phyloP scores from a whole-genome alignment of 305 asterid species.

The Rubia peregrina region DNA sequence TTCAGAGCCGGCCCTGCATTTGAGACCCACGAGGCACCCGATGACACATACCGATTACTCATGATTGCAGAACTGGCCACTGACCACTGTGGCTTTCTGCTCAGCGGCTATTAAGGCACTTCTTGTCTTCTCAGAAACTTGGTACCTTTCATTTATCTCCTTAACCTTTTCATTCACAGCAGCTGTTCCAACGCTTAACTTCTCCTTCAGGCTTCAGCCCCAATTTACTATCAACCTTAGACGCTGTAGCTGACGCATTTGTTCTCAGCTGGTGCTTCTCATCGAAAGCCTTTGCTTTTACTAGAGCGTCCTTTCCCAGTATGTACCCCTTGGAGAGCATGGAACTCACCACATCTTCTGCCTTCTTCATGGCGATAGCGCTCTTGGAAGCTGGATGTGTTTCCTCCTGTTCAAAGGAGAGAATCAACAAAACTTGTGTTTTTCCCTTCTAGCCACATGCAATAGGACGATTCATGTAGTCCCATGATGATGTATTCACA shows the following conservation, averaged over 20 bases:
- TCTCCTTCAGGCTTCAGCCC: slow-evolving; percentile 54
- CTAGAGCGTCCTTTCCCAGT: slow-evolving; percentile 51
- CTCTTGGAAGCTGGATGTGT: slow-evolving; percentile 13
- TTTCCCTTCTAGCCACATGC: background rate
- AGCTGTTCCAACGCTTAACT: slow-evolving; percentile 41
- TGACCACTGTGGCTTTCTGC: slow-evolving; percentile 37
- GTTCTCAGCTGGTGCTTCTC: slow-evolving; percentile 41
- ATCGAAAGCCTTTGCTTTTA: slow-evolving; percentile 43
- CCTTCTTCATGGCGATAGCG: slow-evolving; percentile 28
- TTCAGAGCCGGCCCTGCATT: too few relatives aligned
- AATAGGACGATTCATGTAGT: background rate
- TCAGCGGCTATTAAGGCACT: slow-evolving; percentile 46
- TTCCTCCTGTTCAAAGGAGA: slow-evolving; percentile 23
- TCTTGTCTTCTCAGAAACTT: slow-evolving; percentile 47
- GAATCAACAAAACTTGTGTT: background rate
- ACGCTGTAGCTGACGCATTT: slow-evolving; percentile 43
- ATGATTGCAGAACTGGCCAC: slow-evolving; percentile 40
- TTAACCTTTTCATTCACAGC: slow-evolving; percentile 41
- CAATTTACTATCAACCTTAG: slow-evolving; percentile 38
- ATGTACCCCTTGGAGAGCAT: slow-evolving; percentile 55
- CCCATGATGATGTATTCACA: background rate
- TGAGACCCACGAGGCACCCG: slow-evolving; percentile 55
- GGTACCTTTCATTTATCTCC: slow-evolving; percentile 40
- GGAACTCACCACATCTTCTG: slow-evolving; percentile 51
- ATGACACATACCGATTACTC: slow-evolving; percentile 34